These are phyloP conservation scores for Pholiota microspora DNA, from an alignment of 768 basidiomycete species.

Conservation along the genomic window DNA sequence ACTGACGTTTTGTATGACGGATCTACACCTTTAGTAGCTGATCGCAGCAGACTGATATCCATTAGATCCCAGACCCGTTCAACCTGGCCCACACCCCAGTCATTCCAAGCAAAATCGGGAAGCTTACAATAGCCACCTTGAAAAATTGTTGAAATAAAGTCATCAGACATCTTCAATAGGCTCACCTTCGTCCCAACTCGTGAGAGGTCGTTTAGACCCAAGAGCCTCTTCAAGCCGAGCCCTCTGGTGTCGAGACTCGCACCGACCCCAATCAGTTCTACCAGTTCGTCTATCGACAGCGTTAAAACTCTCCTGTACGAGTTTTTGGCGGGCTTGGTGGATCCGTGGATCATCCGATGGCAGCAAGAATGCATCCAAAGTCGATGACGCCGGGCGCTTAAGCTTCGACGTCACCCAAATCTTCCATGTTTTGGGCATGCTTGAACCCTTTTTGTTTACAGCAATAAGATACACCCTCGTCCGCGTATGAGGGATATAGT, in stretches of 20 bases:
- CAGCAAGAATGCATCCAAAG: conserved; percentile 89
- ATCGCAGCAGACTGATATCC: conserved; percentile 86
- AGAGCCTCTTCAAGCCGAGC: conserved; percentile 81
- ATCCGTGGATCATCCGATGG: conserved; percentile 90
- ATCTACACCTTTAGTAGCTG: conserved; percentile 78
- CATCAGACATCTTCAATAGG: neutral
- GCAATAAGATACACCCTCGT: conserved; percentile 88
- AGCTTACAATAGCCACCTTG: conserved; percentile 80
- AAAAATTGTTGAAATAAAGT: neutral
- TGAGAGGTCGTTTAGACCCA: conserved; percentile 82
- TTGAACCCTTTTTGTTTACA: conserved; percentile 59
- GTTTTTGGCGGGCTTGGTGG: conserved; percentile 82
- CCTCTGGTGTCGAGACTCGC: conserved; percentile 89
- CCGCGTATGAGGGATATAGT: conserved; percentile 93
- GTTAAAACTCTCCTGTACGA: conserved; percentile 67
- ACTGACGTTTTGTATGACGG: conserved; percentile 87
- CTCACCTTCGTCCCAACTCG: conserved; percentile 89
- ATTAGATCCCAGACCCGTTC: conserved; percentile 95
- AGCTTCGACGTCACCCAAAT: conserved; percentile 57
- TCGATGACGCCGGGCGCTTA: conserved; percentile 82
- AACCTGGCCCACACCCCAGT: conserved; percentile 92
- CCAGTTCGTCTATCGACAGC: conserved; percentile 67
- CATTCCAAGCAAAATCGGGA: conserved; percentile 89
- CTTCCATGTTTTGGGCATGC: conserved; percentile 70
- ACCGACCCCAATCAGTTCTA: conserved; percentile 87